Evolutionary conservation across 2,329 filamentous ascomycete genomes (phyloP), one percentile per base, ranked within the genome.

Genomic region (Penicillium concentricum): DNA sequence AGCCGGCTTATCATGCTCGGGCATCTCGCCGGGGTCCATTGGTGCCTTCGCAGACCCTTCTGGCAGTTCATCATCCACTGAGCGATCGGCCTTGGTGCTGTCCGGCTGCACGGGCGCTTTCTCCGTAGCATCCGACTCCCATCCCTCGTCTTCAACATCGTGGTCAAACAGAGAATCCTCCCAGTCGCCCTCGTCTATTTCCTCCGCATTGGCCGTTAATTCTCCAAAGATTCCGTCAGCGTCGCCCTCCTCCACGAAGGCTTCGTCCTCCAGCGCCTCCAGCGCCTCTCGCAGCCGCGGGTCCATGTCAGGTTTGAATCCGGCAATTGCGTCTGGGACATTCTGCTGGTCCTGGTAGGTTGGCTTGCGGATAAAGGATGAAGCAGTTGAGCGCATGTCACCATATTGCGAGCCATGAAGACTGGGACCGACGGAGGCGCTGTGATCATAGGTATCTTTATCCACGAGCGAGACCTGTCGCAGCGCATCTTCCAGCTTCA

Each of bases 241-340:
- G 28, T 93, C 85, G 7, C 41, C 54, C 0, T 90, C 83, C 47
- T 90, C 93, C 2, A 99, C 92, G 70, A 91, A 99, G 2, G 89
- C 93, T 24, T 99, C 94, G 69, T 99, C 94, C 47, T 99, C 94
- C 30, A 99, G 78, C 12, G 94, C 94, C 75, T 97, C 92, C 24
- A 99, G 78, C 5, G 92, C 92, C 74, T 99, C 94, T 44, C 94
- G 84, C 64, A 99, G 74, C 38, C 93, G 83, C 2, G 92, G 92
- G 69, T 99, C 95, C 94, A 99, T 97, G 70, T 97, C 92, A 7
- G 95, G 94, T 75, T 99, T 89, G 74, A 99, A 96, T 0, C 94
- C 94, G 3, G 90, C 88, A 68, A 99, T 90, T 8, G 86, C 87
- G 76, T 99, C 94, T 0, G 94, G 94, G 1, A 97, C 79, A 67